These are phyloP conservation scores for Boletus barrowsii DNA, from an alignment of 768 basidiomycete genomes.

Conservation along the genomic window DNA sequence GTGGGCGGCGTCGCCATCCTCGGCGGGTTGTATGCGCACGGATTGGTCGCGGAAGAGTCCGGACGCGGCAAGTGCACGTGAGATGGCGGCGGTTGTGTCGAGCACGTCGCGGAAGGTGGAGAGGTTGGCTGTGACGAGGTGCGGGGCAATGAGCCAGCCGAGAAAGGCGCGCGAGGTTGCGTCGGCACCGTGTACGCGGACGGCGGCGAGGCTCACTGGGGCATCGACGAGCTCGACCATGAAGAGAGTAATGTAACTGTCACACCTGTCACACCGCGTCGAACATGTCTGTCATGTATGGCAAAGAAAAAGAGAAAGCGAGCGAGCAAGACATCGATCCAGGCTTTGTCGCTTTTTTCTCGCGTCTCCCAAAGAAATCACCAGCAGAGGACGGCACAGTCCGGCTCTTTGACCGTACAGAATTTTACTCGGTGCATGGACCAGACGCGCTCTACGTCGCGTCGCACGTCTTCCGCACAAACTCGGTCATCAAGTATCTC, in stretches of 20 bases:
- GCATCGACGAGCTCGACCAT: conserved; percentile 44
- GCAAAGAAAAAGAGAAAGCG: conserved; percentile 63
- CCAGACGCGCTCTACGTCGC: conserved; percentile 88
- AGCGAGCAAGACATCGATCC: conserved; percentile 50
- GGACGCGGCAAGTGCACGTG: conserved; percentile 62
- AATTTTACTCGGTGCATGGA: conserved; percentile 88
- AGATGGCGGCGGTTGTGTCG: conserved; percentile 63
- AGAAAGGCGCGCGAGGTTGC: conserved; percentile 81
- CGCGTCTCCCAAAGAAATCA: conserved; percentile 58
- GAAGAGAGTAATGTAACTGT: conserved; percentile 8
- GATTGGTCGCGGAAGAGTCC: conserved; percentile 74
- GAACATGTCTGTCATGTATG: conserved; percentile 61
- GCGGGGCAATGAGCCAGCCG: conserved; percentile 69
- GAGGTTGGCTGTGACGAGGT: conserved; percentile 32
- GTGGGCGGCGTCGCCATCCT: conserved; percentile 53
- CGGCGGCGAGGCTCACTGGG: conserved; percentile 65
- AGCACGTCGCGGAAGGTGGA: conserved; percentile 62
- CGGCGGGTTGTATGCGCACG: conserved; percentile 57
- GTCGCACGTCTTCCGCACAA: conserved; percentile 77
- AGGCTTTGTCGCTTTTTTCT: conserved; percentile 74
- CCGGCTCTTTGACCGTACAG: conserved; percentile 81
- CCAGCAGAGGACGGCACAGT: conserved; percentile 74
- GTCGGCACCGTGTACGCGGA: conserved; percentile 77
- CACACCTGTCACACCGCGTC: conserved; percentile 23
- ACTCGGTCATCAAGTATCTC: conserved; percentile 89